Evolutionary conservation across 139 green algal species (phyloP), one percentile per base, ranked within the genome.

Genomic region (Trebouxia sp.): DNA sequence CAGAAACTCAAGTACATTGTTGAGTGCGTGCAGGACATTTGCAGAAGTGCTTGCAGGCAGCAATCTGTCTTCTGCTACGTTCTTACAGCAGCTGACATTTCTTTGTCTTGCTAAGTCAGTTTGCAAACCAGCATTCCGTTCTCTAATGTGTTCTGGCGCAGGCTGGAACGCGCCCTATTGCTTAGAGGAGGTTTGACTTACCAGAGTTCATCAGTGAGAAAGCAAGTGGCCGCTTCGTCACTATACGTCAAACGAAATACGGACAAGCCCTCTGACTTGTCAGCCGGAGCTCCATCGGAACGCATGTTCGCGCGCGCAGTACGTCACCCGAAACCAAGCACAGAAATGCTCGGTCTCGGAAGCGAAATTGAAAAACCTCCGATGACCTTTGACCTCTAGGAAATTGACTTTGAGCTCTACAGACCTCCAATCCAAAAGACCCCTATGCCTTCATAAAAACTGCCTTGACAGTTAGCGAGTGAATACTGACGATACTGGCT

Each of bases 11-110:
- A 69, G 58, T 69, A 43, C 41, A 5, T 69, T 69, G 30, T 69
- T 69, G 58, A 69, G 58, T 69, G 58, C 30, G 42, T 69, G 58
- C 58, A 69, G 58, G 30, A 69, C 58, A 66, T 66, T 43, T 69
- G 58, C 58, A 66, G 55, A 66, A 66, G 41, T 69, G 58, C 30
- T 69, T 69, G 58, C 42, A 43, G 58, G 58, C 58, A 69, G 28
- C 58, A 69, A 43, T 69, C 7, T 69, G 58, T 43, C 58, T 38
- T 69, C 58, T 69, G 41, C 30, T 69, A 43, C 30, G 47, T 53
- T 53, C 47, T 14, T 26, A 53, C 47, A 53, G 1, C 47, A 53
- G 47, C 15, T 53, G 56, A n/a, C n/a, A 39, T 67, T 38, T 41
- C 56, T 67, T 41, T 39, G 56, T 41, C 56, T 28, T 67, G 56